phyloP scores from a whole-genome alignment of 2,329 filamentous ascomycete genomes.

The Phialophora expanda region DNA sequence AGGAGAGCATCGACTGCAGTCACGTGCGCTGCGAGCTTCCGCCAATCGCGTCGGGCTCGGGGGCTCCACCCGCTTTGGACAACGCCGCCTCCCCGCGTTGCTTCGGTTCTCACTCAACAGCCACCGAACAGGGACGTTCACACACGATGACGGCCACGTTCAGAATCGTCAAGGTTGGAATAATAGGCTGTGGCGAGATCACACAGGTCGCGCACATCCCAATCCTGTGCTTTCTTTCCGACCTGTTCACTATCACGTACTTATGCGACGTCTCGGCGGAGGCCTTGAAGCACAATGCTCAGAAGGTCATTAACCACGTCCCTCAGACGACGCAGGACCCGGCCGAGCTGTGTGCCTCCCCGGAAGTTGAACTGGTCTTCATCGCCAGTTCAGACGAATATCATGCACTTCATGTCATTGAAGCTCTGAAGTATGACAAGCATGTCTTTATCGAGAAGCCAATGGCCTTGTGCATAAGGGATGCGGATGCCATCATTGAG shows the following conservation, averaged over 20 bases:
- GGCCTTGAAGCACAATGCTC: constrained; percentile 47
- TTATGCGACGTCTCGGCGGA: constrained; percentile 59
- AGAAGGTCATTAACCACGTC: constrained; percentile 43
- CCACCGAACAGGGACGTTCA: neutral
- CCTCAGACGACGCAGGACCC: constrained; percentile 41
- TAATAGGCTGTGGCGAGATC: constrained; percentile 51
- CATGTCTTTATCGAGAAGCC: constrained; percentile 66
- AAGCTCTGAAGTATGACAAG: constrained; percentile 61
- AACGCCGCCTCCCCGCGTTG: neutral
- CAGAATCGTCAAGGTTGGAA: constrained; percentile 43
- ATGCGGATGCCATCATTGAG: constrained; percentile 55
- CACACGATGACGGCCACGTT: constrained; percentile 8
- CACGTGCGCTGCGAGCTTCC: neutral
- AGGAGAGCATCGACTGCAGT: constrained; percentile 11
- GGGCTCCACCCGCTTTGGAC: neutral
- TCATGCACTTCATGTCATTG: constrained; percentile 59
- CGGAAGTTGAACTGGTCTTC: constrained; percentile 60
- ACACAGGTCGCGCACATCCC: constrained; percentile 62
- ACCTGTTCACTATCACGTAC: constrained; percentile 54
- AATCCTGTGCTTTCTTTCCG: constrained; percentile 52
- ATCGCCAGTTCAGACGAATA: constrained; percentile 61
- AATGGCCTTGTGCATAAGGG: constrained; percentile 56
- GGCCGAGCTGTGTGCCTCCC: constrained; percentile 50
- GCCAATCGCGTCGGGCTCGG: neutral
- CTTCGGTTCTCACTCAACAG: neutral